A percentile compares a stretch with the other conserved stretches of the same genome.
Conservation (phyloP, 1,284 basidiomycete species). For the Coniferiporia sulphurascens region DNA sequence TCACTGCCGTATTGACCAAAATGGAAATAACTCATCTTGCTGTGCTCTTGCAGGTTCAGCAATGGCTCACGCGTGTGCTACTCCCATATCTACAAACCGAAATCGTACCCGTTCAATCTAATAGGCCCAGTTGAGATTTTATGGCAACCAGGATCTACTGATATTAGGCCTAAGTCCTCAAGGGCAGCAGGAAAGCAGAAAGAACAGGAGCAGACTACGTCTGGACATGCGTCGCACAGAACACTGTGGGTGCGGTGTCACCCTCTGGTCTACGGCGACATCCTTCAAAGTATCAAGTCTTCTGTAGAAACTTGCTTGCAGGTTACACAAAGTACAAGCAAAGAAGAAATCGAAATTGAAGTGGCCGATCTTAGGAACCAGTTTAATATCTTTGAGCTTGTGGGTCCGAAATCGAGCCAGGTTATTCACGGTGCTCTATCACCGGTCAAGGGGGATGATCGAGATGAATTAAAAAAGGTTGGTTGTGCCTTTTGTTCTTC, state of each 20-base stretch:
- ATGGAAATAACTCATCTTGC: not conserved
- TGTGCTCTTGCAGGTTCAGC: conserved; percentile 39
- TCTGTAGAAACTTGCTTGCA: conserved; percentile 49
- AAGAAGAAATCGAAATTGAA: conserved; percentile 42
- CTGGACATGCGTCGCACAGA: conserved; percentile 27
- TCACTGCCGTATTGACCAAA: not conserved
- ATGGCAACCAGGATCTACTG: conserved; percentile 48
- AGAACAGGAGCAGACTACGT: not conserved
- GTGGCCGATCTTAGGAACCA: conserved; percentile 65
- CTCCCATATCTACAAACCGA: conserved; percentile 58
- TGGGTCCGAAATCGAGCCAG: conserved; percentile 78
- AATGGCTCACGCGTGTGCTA: conserved; percentile 54
- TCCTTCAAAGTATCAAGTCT: conserved; percentile 45
- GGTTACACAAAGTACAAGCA: conserved; percentile 30
- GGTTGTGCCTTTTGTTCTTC: not conserved
- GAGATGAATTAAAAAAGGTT: conserved; percentile 61
- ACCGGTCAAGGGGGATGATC: conserved; percentile 46
- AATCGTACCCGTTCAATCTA: conserved; percentile 62
- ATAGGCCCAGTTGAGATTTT: conserved; percentile 70
- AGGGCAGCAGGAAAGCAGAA: conserved; percentile 23
- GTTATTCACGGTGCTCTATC: conserved; percentile 71
- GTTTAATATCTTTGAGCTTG: conserved; percentile 80
- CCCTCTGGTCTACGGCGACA: conserved; percentile 61
- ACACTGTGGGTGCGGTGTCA: conserved; percentile 75
- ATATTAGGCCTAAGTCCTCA: conserved; percentile 16